Percentiles rank a stretch among this genome's conserved stretches.
phyloP scores from a whole-genome alignment of 2,329 filamentous ascomycete genomes.

The Fusarium ramigenum region DNA sequence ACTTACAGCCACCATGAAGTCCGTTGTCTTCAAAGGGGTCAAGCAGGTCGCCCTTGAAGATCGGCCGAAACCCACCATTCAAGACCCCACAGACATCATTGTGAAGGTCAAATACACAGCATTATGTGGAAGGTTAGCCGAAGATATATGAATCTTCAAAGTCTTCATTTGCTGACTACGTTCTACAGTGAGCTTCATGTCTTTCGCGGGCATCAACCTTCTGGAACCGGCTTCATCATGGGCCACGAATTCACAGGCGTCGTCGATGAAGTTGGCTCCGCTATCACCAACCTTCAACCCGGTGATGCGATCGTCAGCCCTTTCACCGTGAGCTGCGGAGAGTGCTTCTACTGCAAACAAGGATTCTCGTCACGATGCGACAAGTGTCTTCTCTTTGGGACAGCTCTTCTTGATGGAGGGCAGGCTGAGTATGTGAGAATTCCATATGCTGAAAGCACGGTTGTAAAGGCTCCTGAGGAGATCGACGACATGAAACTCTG shows the following conservation, averaged over 20 bases:
- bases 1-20: not conserved
- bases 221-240: conserved; percentile 68
- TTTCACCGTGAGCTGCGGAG: conserved; percentile 32
- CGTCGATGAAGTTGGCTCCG: conserved; percentile 72
- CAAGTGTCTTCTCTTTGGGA: conserved; percentile 15
- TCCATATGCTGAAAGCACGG: conserved; percentile 13
- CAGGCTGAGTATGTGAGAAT: conserved; percentile 33
- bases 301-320: conserved; percentile 24
- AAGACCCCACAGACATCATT: not conserved
- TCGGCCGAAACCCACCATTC: conserved; percentile 8
- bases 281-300: conserved; percentile 43
- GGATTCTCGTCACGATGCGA: conserved; percentile 25
- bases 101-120: conserved; percentile 26
- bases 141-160: too few species aligned
- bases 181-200: conserved; percentile 72
- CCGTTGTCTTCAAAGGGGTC: conserved; percentile 24
- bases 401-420: conserved; percentile 3
- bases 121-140: conserved; percentile 29
- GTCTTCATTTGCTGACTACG: not conserved
- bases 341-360: conserved; percentile 24
- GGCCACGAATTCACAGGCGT: conserved; percentile 86
- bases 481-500: conserved; percentile 20
- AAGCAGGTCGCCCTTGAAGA: conserved; percentile 6
- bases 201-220: conserved; percentile 82
- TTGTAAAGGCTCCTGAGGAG: conserved; percentile 18